Percentiles rank a stretch among this genome's conserved stretches.
Evolutionary conservation across 495 filamentous ascomycete species (phyloP).

Genomic region (Pyronema domesticum): DNA sequence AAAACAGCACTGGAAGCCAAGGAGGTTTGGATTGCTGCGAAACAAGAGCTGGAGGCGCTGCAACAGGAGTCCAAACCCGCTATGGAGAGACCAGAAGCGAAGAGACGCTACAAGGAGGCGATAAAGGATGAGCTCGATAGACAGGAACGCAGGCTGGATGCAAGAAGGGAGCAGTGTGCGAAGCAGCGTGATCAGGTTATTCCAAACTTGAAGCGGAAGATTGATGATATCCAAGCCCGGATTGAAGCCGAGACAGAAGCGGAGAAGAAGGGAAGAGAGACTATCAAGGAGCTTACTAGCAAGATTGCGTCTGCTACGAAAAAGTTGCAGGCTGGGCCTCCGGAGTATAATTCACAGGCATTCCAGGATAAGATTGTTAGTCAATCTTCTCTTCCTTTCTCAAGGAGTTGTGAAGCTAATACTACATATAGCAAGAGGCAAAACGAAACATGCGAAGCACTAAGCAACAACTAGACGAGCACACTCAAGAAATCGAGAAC

Average conservation of each 20-base stretch:
- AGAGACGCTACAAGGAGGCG: constrained; percentile 39
- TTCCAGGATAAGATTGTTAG: constrained; percentile 40
- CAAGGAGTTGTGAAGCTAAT: constrained; percentile 8
- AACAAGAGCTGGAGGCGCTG: constrained; percentile 37
- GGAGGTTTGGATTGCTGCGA: constrained; percentile 32
- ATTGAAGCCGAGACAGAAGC: constrained; percentile 40
- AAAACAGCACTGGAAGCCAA: constrained; percentile 24
- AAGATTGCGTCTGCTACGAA: constrained; percentile 27
- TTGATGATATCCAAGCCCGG: constrained; percentile 37
- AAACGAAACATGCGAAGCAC: constrained; percentile 32
- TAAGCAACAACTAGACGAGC: constrained; percentile 23
- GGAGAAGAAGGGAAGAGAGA: constrained; percentile 34
- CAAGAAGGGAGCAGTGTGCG: constrained; percentile 34
- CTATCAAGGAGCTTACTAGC: constrained; percentile 27
- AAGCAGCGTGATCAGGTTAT: constrained; percentile 37
- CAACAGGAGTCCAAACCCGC: constrained; percentile 47
- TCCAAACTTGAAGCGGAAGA: constrained; percentile 31
- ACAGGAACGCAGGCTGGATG: constrained; percentile 3
- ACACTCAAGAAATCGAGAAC: constrained; percentile 24
- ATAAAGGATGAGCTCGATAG: constrained; percentile 11
- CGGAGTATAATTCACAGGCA: constrained; percentile 32
- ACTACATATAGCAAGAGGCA: constrained; percentile 29
- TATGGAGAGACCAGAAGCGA: constrained; percentile 44
- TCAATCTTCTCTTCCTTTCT: constrained; percentile 3
- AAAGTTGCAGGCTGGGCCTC: constrained; percentile 31